phyloP scores from a whole-genome alignment of 257 asterid genomes.

The Primulina tabacum region DNA sequence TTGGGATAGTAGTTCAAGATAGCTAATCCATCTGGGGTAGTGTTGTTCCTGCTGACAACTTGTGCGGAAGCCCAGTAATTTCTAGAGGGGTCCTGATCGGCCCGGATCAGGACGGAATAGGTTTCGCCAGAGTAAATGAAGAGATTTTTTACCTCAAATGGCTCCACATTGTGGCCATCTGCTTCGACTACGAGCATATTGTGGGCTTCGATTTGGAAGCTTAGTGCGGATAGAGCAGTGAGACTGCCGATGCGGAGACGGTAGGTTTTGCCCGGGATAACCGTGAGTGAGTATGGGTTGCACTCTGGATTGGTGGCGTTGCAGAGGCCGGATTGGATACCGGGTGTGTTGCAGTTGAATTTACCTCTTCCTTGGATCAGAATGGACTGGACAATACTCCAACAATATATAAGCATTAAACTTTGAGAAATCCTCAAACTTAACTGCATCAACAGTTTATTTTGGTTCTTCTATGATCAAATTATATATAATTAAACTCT shows the following conservation, averaged over 20 bases:
- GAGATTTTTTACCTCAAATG: slow-evolving; percentile 65
- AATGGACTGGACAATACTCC: slow-evolving; percentile 48
- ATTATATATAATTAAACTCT: too few species aligned
- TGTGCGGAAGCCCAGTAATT: slow-evolving; percentile 71
- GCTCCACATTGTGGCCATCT: slow-evolving; percentile 86
- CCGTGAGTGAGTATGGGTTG: slow-evolving; percentile 51
- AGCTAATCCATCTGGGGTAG: slow-evolving; percentile 63
- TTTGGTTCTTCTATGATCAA: too few species aligned
- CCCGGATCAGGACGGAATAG: slow-evolving; percentile 66
- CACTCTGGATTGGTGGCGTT: slow-evolving; percentile 73
- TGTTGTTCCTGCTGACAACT: slow-evolving; percentile 50
- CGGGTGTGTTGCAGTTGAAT: slow-evolving; percentile 58
- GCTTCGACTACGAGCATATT: slow-evolving; percentile 90
- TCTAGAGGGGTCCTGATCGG: slow-evolving; percentile 67
- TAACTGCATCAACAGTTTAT: too few species aligned
- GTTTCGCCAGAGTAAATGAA: slow-evolving; percentile 88
- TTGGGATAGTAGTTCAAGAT: slow-evolving; percentile 74
- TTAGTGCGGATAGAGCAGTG: slow-evolving; percentile 73
- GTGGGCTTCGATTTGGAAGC: slow-evolving; percentile 87
- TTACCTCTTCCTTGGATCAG: slow-evolving; percentile 84
- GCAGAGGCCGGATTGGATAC: slow-evolving; percentile 37
- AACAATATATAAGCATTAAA: too few species aligned
- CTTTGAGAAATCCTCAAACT: too few species aligned
- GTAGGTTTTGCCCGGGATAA: slow-evolving; percentile 70
- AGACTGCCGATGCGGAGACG: slow-evolving; percentile 84